Conservation (phyloP, 1,284 basidiomycete genomes). For the Tetrapyrgos nigripes region DNA sequence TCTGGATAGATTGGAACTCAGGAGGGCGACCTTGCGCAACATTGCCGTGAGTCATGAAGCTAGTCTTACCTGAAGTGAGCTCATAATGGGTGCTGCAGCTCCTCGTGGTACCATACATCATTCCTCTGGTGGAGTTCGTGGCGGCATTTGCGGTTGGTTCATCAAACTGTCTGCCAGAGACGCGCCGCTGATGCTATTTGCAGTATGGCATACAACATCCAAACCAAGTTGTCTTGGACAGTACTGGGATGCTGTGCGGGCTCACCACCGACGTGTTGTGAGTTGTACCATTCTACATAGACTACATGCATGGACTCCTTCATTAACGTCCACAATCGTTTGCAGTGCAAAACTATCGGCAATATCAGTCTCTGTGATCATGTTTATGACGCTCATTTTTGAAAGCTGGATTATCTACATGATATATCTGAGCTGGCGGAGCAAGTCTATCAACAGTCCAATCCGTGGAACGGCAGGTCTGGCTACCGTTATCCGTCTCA, state of each 20-base stretch:
- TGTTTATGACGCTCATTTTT: conserved; percentile 17
- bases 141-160: conserved; percentile 9
- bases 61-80: background rate
- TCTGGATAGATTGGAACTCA: background rate
- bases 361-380: conserved; percentile 9
- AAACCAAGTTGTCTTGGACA: conserved; percentile 1
- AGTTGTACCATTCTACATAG: background rate
- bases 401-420: background rate
- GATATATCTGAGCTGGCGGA: too few relatives aligned
- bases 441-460: conserved; percentile 8
- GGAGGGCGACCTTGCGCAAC: background rate
- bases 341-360: conserved; percentile 9
- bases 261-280: conserved; percentile 8
- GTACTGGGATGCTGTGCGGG: conserved; percentile 17
- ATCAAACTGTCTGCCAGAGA: background rate
- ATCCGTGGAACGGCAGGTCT: background rate
- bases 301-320: background rate
- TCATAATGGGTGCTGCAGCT: conserved; percentile 7
- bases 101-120: conserved; percentile 12
- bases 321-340: background rate
- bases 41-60: background rate
- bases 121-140: conserved; percentile 13
- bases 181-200: background rate
- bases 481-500: conserved; percentile 9
- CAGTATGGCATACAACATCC: conserved; percentile 13